Evolutionary conservation across 441 rosid genomes (phyloP).

Genomic region (Omphalea diandra): DNA sequence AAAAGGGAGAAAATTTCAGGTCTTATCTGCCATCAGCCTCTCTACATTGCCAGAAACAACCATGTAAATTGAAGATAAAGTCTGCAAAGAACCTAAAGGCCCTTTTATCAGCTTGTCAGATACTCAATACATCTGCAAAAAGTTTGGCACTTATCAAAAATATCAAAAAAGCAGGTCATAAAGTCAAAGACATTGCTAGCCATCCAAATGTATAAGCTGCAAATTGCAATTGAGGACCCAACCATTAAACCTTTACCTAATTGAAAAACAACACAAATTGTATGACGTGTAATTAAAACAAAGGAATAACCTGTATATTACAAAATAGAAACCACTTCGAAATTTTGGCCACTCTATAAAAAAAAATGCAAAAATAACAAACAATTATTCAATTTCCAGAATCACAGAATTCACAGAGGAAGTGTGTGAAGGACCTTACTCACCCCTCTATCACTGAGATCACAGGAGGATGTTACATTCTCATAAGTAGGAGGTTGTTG

Average conservation of each 20-base stretch:
- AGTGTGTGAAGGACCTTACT: conserved; percentile 28
- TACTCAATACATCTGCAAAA: neutral
- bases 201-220: neutral
- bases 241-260: neutral
- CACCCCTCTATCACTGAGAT: conserved; percentile 37
- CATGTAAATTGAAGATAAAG: conserved; percentile 2
- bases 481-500: conserved; percentile 25
- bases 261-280: neutral
- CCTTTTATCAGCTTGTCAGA: neutral
- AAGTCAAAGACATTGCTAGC: conserved; percentile 2
- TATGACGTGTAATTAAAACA: neutral
- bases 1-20: neutral
- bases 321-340: neutral
- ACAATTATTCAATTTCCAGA: neutral
- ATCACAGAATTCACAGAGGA: conserved; percentile 2
- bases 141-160: conserved; percentile 2
- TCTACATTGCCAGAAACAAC: neutral
- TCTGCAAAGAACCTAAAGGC: neutral
- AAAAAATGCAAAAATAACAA: neutral
- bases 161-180: neutral
- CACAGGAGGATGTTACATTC: conserved; percentile 18
- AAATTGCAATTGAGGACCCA: conserved; percentile 12
- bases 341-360: neutral
- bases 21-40: neutral
- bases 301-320: neutral